Evolutionary conservation across 768 basidiomycete genomes (phyloP), one percentile per base, ranked within the genome.

Genomic region (Auricularia sp.): DNA sequence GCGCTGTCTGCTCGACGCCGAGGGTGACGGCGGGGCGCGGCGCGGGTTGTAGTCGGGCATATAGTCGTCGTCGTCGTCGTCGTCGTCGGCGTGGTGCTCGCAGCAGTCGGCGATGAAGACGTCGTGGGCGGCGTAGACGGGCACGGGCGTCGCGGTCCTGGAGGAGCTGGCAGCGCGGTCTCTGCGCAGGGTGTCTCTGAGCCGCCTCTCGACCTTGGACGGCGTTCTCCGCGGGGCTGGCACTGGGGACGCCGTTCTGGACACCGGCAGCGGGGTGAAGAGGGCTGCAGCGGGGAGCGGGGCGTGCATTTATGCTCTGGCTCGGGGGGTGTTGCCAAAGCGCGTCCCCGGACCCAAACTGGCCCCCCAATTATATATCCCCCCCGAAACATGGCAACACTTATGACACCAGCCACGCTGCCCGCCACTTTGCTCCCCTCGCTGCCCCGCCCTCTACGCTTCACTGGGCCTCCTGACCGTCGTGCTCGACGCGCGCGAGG

Each of bases 141-240:
- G 6, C 23, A 23, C 21, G 23, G 56, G 56, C 11, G 70, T 75
- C 70, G 67, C 77, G 73, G 75, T 77, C 23, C 56, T 21, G 3
- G 2, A 2, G 3, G 23, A 29, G 56, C 11, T 29, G 23, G 29
- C 14, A 2, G 56, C 29, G 56, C 14, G 56, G 59, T 78, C 81
- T 59, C 81, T 77, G 35, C 76, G 73, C 62, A 86, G 79, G 10
- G 85, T 79, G 66, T 85, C 80, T 61, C 84, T 77, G 61, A 86
- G 77, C 58, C 86, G 79, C 10, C 79, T 77, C 68, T 85, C 81
- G 3, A 83, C 84, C 64, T 83, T 77, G 42, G 81, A 81, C 0
- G 82, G 74, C 0, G 83, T 10, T 18, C 11, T 12, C 10, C 18
- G 47, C 47, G 47, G 21, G 10, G 14, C 21, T 8, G 21, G 47